Base-by-base conservation (phyloP, 23 red algal genomes). In the Porphyridium purpureum region DNA sequence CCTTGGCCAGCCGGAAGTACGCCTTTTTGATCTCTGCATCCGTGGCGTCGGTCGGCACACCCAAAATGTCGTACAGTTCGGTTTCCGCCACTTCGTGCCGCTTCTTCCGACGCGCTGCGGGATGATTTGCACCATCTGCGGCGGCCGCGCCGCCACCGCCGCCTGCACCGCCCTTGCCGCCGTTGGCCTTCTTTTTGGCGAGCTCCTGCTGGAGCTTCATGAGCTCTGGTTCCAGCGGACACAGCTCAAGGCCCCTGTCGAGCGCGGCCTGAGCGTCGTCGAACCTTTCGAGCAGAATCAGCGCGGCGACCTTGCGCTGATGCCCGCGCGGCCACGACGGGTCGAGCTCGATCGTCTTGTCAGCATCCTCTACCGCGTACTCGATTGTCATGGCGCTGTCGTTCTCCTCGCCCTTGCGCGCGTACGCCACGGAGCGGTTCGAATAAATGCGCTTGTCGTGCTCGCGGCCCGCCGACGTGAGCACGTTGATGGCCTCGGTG, bases 1-100 rank as follows among this genome's bases (percentile, higher is more conserved):
- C 55, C 30, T 76, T 72, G 3, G 74, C 74, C 74, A 93, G 71
- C 31, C 59, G 49, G 36, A 76, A 82, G 60, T 81, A 93, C 8
- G 85, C 85, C 52, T 93, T 93, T 35, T 73, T 69, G 27, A 93
- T 93, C 53, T 81, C 67, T 19, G 71, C 62, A 4, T 66, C 60
- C 42, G 78, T 65, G 8, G 87, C 77, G 67, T 77, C 59, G 21
- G 50, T 52, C 29, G 68, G 21, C 22, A 94, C 76, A 8, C 62
- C 77, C 27, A 94, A 47, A 15, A 84, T 65, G 15, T 76, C 23
- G 54, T 94, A 94, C 30, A 69, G 35, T 24, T 61, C 52, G 24
- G 42, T 64, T 27, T 83, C 76, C 19, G 66, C 76, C 38, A 17
- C 38, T n/a, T n/a, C n/a, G n/a, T n/a, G n/a, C n/a, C n/a, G n/a